Base-by-base conservation (phyloP, 768 basidiomycete genomes). In the Agaricus subrufescens region DNA sequence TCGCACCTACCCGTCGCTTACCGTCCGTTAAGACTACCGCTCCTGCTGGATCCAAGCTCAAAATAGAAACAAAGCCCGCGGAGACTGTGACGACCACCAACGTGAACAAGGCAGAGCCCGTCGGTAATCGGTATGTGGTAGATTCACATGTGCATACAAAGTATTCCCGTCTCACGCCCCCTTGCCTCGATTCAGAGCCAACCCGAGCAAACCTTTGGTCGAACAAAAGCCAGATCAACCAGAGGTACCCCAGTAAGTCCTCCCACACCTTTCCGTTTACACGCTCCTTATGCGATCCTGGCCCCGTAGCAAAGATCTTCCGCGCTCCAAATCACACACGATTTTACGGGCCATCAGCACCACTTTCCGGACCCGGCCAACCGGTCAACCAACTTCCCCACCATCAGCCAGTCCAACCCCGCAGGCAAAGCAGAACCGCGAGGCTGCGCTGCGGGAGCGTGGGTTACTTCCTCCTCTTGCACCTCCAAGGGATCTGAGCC, bases 371-470 rank as follows among this genome's bases (percentile, higher is more conserved):
- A 30, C 61, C 9, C 37, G 27, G 10, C 44, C 50, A 40, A 46
- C 30, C 46, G 47, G n/a, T 38, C 30, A 42, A 37, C 43, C 39
- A 23, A 56, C 46, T 57, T 58, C 56, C 34, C 59, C 54, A 54
- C 62, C 64, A 25, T 61, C 60, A 38, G 60, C 50, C 46, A 58
- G 56, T 31, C 52, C 66, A 30, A 63, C 61, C 51, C 65, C 62
- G 44, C 62, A 63, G 51, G 65, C 73, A 5, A 71, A 69, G 42
- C 73, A 75, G 27, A 67, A 70, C 12, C 72, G 80, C 23, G 79
- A 84, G 46, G 83, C 81, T 3, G 84, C 85, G 1, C 73, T 86
- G 23, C 77, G 84, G 11, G 83, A 78, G 60, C 77, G 83, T 31
- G 84, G 85, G 0, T 70, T 87, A 39, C 70, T 81, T 2, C 83